A percentile compares a stretch with the other conserved stretches of the same genome.
These are phyloP conservation scores for Picea mariana DNA, from an alignment of 83 land plant species.

Conservation along the genomic window DNA sequence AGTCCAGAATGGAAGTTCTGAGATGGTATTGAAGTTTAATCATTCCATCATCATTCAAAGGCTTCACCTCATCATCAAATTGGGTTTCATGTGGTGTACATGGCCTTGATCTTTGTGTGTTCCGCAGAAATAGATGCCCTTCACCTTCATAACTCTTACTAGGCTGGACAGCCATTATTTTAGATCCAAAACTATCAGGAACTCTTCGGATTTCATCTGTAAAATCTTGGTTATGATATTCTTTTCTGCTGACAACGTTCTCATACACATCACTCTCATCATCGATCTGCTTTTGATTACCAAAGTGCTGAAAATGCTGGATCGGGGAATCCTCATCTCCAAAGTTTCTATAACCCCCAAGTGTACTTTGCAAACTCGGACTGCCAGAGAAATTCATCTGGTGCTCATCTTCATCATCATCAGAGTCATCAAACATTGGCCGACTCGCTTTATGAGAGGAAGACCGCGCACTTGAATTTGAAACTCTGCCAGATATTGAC, in stretches of 20 bases:
- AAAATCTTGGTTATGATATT: neutral
- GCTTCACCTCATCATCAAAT: constrained; percentile 12
- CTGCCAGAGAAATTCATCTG: too few species aligned
- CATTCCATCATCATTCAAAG: neutral
- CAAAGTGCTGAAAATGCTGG: neutral
- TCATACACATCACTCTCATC: too few species aligned
- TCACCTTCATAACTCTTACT: neutral
- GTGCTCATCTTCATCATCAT: neutral
- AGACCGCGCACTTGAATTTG: too few species aligned
- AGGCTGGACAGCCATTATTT: neutral
- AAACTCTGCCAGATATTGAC: too few species aligned
- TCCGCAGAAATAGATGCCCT: neutral
- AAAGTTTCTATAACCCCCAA: neutral
- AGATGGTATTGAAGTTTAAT: neutral
- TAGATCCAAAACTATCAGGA: neutral
- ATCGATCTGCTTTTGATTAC: too few species aligned
- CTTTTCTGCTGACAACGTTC: neutral
- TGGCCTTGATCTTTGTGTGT: too few species aligned
- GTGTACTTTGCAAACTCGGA: too few species aligned
- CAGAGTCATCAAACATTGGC: too few species aligned
- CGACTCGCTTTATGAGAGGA: too few species aligned
- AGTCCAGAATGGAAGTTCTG: neutral
- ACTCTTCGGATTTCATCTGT: neutral
- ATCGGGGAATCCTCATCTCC: neutral
- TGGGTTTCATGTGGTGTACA: neutral